phyloP scores from a whole-genome alignment of 345 rosid species.

The Populus deltoides region DNA sequence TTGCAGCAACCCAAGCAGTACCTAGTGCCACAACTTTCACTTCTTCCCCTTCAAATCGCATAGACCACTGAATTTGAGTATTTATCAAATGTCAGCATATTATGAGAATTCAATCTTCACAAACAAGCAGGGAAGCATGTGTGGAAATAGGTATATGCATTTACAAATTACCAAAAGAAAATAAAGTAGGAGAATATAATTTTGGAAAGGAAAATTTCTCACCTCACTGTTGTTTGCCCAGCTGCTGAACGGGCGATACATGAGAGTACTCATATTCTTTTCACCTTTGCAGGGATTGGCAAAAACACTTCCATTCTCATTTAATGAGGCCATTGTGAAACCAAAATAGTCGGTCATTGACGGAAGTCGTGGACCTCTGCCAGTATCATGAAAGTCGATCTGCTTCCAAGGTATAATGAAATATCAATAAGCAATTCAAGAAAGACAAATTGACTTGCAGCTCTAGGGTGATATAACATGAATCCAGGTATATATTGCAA shows the following conservation, averaged over 20 bases:
- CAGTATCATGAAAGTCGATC: conserved; percentile 97
- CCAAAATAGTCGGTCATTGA: conserved; percentile 96
- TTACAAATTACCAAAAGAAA: conserved; percentile 1
- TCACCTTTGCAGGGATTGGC: conserved; percentile 94
- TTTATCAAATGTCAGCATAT: conserved; percentile 27
- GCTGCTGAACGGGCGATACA: conserved; percentile 84
- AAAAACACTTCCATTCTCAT: conserved; percentile 85
- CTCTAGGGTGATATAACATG: background rate
- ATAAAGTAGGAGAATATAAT: background rate
- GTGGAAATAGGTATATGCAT: background rate
- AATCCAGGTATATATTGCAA: too few species aligned
- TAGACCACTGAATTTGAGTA: conserved; percentile 74
- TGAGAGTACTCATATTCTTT: conserved; percentile 85
- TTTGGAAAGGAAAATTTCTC: conserved; percentile 17
- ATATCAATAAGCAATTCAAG: conserved; percentile 9
- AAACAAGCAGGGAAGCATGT: background rate
- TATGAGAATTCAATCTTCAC: conserved; percentile 1
- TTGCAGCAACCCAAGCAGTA: conserved; percentile 85
- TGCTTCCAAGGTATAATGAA: conserved; percentile 32
- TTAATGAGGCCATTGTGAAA: conserved; percentile 88
- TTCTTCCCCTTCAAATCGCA: conserved; percentile 97
- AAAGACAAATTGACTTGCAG: background rate
- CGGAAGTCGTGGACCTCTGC: conserved; percentile 88
- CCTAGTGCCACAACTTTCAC: conserved; percentile 90
- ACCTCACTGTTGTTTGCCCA: conserved; percentile 98